Conservation (phyloP, 2,329 filamentous ascomycete species). For the Sarocladiaceae sp. region DNA sequence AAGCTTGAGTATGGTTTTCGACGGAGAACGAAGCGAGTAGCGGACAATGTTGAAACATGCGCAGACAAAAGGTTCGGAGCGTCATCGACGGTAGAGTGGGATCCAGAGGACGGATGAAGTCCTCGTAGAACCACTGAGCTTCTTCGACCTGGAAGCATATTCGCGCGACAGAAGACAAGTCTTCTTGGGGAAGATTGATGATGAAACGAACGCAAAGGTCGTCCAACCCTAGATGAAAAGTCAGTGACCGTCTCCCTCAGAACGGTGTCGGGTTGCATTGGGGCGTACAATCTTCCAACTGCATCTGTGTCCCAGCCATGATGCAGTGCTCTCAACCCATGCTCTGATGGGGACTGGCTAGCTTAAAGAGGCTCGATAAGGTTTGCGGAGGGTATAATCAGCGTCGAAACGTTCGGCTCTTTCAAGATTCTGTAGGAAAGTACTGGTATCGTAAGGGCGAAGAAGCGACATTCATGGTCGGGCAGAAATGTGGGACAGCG, state of each 20-base stretch:
- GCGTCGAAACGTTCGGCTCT: background rate
- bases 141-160: slow-evolving; percentile 99
- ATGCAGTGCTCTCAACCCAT: slow-evolving; percentile 37
- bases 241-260: slow-evolving; percentile 12
- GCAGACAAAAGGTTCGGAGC: slow-evolving; percentile 78
- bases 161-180: slow-evolving; percentile 82
- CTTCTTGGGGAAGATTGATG: slow-evolving; percentile 89
- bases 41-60: slow-evolving; percentile 92
- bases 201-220: slow-evolving; percentile 97
- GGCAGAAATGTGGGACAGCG: slow-evolving; percentile 9
- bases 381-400: slow-evolving; percentile 10
- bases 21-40: slow-evolving; percentile 77
- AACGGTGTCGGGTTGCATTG: background rate
- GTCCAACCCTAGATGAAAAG: slow-evolving; percentile 70
- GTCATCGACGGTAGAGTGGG: slow-evolving; percentile 80
- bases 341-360: slow-evolving; percentile 14
- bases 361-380: background rate
- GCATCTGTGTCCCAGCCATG: slow-evolving; percentile 77
- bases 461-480: slow-evolving; percentile 8
- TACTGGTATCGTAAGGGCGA: slow-evolving; percentile 10
- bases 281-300: slow-evolving; percentile 77
- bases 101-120: slow-evolving; percentile 91
- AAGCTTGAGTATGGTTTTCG: slow-evolving; percentile 75
- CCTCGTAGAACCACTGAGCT: slow-evolving; percentile 99
- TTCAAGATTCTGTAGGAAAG: slow-evolving; percentile 7